These are phyloP conservation scores for Plasmodium cynomolgi DNA, from an alignment of 169 alveolate genomes.

Conservation along the genomic window DNA sequence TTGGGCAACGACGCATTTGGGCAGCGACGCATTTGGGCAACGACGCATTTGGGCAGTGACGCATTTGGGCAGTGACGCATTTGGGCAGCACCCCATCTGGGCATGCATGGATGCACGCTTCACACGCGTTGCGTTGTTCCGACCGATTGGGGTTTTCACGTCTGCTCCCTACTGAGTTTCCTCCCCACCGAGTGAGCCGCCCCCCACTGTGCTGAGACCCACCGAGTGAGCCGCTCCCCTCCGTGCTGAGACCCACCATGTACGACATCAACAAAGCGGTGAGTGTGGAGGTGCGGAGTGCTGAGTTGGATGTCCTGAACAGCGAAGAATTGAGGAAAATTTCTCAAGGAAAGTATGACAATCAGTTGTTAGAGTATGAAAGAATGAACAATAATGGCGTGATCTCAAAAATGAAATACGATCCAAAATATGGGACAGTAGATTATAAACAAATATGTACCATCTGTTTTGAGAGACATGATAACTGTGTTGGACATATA, in stretches of 20 bases:
- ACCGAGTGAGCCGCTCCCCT: too few species aligned
- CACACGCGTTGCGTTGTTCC: not conserved
- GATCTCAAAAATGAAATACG: conserved; percentile 88
- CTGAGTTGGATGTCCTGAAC: conserved; percentile 39
- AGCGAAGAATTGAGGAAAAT: conserved; percentile 44
- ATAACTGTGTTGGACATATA: conserved; percentile 95
- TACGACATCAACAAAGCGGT: conserved; percentile 36
- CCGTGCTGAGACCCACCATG: too few species aligned
- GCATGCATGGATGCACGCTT: not conserved
- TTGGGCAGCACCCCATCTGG: too few species aligned
- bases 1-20: too few species aligned
- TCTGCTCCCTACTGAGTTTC: not conserved
- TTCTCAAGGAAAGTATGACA: conserved; percentile 41
- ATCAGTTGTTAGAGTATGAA: conserved; percentile 9
- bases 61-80: too few species aligned
- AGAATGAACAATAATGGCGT: conserved; percentile 65
- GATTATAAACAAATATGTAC: conserved; percentile 91
- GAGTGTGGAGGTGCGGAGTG: conserved; percentile 42
- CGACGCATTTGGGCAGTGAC: too few species aligned
- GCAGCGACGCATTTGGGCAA: too few species aligned
- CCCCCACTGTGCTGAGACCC: too few species aligned
- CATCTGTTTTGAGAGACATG: conserved; percentile 92
- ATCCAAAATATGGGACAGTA: conserved; percentile 95
- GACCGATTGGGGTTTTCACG: not conserved
- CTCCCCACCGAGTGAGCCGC: too few species aligned